phyloP scores from a whole-genome alignment of 1,284 basidiomycete species.

The Mycosarcoma maydis region DNA sequence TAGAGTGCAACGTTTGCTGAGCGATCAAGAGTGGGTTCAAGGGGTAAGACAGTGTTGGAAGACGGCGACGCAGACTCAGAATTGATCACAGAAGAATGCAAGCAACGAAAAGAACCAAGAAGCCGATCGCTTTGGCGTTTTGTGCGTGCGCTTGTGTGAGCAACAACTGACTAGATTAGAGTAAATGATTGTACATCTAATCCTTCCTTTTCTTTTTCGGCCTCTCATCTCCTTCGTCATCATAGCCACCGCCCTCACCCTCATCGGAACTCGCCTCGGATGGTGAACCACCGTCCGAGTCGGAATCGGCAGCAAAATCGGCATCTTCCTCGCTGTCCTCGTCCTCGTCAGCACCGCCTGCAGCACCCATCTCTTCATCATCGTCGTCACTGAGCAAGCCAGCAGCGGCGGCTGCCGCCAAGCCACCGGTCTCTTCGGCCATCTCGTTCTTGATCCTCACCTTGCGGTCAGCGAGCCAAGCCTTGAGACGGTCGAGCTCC shows the following conservation, averaged over 20 bases:
- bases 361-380: conserved; percentile 71
- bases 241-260: conserved; percentile 64
- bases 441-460: conserved; percentile 96
- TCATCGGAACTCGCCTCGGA: conserved; percentile 71
- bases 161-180: no score
- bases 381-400: conserved; percentile 78
- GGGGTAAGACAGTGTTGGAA: conserved; percentile 6
- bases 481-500: conserved; percentile 86
- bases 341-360: conserved; percentile 71
- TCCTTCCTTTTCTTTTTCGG: conserved; percentile 60
- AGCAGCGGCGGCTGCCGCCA: conserved; percentile 72
- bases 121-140: no score
- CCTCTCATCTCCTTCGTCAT: conserved; percentile 38
- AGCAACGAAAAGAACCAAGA: no score
- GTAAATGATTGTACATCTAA: no score
- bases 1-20: conserved; percentile 26
- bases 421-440: conserved; percentile 75
- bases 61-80: not conserved
- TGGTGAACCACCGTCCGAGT: conserved; percentile 58
- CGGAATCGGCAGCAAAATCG: conserved; percentile 79
- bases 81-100: not conserved
- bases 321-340: conserved; percentile 73
- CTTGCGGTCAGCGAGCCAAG: conserved; percentile 88
- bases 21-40: conserved; percentile 21
- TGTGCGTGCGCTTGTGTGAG: no score